Conservation (phyloP, 768 basidiomycete genomes). For the Boletus tylopilopsis region DNA sequence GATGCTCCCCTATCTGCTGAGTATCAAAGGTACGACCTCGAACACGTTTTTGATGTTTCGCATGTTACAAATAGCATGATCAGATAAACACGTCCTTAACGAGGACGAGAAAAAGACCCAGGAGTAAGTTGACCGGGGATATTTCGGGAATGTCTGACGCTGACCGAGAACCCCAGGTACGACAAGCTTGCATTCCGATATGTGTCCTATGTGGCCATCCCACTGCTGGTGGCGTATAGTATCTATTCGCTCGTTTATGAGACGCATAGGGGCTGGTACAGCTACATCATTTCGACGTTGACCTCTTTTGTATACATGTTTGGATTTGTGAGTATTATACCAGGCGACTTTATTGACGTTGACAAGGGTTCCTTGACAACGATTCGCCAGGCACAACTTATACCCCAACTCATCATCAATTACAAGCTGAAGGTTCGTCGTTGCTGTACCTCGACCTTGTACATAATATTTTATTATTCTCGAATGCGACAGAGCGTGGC, state of each 20-base stretch:
- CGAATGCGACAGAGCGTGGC: slow-evolving; percentile 68
- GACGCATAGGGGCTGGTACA: slow-evolving; percentile 93
- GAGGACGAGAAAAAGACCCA: slow-evolving; percentile 98
- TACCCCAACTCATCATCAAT: slow-evolving; percentile 91
- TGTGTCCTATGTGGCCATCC: slow-evolving; percentile 87
- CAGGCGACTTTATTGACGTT: background rate
- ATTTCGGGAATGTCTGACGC: slow-evolving; percentile 20
- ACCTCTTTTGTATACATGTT: slow-evolving; percentile 96
- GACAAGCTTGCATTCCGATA: slow-evolving; percentile 94
- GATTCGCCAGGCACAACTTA: slow-evolving; percentile 65
- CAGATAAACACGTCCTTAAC: slow-evolving; percentile 92
- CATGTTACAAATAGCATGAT: slow-evolving; percentile 8
- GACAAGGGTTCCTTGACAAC: slow-evolving; percentile 10
- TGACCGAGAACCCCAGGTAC: slow-evolving; percentile 46
- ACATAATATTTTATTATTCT: slow-evolving; percentile 7
- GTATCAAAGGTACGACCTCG: slow-evolving; percentile 65
- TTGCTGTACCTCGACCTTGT: slow-evolving; percentile 6
- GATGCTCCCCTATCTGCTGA: slow-evolving; percentile 70
- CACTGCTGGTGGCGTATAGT: slow-evolving; percentile 71
- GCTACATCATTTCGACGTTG: slow-evolving; percentile 88
- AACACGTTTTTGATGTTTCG: slow-evolving; percentile 12
- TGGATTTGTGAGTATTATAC: slow-evolving; percentile 90
- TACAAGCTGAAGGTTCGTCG: slow-evolving; percentile 84
- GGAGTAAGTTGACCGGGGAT: slow-evolving; percentile 55
- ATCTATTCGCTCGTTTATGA: slow-evolving; percentile 79